Evolutionary conservation across 2,329 filamentous ascomycete genomes (phyloP).

Genomic region (Thielaviopsis euricoi): DNA sequence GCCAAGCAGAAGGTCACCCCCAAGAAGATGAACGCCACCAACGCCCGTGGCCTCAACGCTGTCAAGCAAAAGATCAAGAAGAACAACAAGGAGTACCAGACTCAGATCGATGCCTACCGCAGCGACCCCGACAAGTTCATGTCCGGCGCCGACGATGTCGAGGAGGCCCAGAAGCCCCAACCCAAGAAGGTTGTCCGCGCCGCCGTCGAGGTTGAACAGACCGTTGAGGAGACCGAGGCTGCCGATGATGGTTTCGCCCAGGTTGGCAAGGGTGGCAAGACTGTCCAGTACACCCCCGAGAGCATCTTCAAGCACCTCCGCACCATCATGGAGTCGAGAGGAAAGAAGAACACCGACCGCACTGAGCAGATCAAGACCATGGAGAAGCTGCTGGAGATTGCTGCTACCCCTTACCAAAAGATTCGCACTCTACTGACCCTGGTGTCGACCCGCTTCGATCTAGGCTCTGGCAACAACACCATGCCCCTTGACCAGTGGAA

Average conservation of each 20-base stretch:
- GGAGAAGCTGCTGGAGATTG: constrained; percentile 88
- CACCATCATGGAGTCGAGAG: constrained; percentile 83
- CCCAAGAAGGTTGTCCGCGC: constrained; percentile 26
- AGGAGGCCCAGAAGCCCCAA: constrained; percentile 28
- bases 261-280: constrained; percentile 77
- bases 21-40: constrained; percentile 98
- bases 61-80: constrained; percentile 98
- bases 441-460: constrained; percentile 86
- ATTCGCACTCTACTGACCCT: constrained; percentile 83
- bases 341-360: constrained; percentile 97
- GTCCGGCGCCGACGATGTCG: constrained; percentile 60
- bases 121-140: constrained; percentile 76
- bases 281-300: constrained; percentile 85
- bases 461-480: constrained; percentile 58
- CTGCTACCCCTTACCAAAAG: constrained; percentile 79
- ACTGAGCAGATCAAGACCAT: constrained; percentile 90
- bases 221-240: constrained; percentile 27
- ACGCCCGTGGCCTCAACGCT: constrained; percentile 83
- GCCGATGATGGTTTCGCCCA: constrained; percentile 81
- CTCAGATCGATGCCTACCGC: constrained; percentile 74
- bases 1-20: constrained; percentile 89
- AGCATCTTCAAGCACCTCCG: constrained; percentile 96
- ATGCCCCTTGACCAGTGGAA: constrained; percentile 98
- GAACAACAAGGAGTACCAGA: constrained; percentile 88
- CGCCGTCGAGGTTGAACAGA: constrained; percentile 31